Evolutionary conservation across 345 rosid species (phyloP), one percentile per base, ranked within the genome.

Genomic region (Kandelia obovata): DNA sequence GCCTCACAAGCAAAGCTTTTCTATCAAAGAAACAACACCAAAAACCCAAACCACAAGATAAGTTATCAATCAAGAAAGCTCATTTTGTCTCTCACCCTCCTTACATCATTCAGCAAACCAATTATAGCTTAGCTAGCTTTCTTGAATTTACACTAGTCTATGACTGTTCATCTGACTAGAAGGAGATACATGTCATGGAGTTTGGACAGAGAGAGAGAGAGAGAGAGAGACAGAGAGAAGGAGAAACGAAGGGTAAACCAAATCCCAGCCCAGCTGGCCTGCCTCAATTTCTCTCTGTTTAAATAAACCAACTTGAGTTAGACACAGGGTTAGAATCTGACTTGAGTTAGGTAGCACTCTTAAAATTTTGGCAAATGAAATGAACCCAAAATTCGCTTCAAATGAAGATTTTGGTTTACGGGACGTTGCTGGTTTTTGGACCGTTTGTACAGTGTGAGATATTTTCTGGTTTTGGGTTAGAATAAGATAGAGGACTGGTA

Each of bases 261-360:
- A 68, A 74, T 71, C 66, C 64, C 55, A 71, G 61, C 81, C 87
- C 81, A 70, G 83, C 86, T 78, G 87, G 86, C 74, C 72, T 65
- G 61, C 6, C 69, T 46, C 68, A 37, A 67, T 64, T 59, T 79
- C 70, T 75, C 68, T 74, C 70, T 75, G 81, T 84, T 83, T 91
- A 91, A 85, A 91, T 91, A 91, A 85, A 53, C 87, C 79, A 64
- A 70, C 69, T 69, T 63, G 81, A 84, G 83, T 74, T 74, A 52
- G 73, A 65, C n/a, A 2, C 6, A 31, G 86, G 81, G 92, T 83
- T 85, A 83, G 70, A 79, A 80, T 83, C 80, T 88, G 82, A 90
- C 95, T 61, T 69, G 72, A 89, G 97, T 88, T 88, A 74, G 83
- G 82, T 82, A 21, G 9, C 59, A 25, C 25, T 27, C 25, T 27